Base-by-base conservation (phyloP, 164 flowering plant species). In the Umbellularia californica region DNA sequence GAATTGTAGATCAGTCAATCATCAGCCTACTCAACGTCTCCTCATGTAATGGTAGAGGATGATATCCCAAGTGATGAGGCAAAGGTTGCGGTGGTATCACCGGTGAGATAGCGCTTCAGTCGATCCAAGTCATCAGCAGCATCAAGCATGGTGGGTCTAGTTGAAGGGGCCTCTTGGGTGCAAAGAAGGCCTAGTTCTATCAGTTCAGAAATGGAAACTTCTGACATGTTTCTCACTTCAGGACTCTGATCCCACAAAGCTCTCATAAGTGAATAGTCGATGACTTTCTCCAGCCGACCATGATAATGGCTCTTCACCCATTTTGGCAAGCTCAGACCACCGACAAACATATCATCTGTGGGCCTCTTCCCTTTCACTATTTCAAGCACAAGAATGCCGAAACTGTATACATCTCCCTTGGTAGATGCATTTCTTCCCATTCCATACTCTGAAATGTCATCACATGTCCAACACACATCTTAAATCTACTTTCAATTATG, bases 401-500 rank as follows among this genome's bases (percentile, higher is more conserved):
- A 80, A 78, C 81, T 82, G 80, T 79, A 82, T 13, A 77, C 80
- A 70, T 82, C 84, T 13, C 84, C 82, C 74, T 82, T 75, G 13
- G 58, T 73, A 35, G 81, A 75, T 28, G 82, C 79, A 80, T 71
- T 71, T 75, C 77, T 78, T 70, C 80, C 82, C 79, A 73, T 14
- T 63, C 82, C 84, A 64, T 77, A 77, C 80, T 82, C 77, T 82
- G 67, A 64, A 64, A 25, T 22, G 24, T 55, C 60, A 41, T 41
- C 47, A 41, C 47, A 55, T 20, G 60, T 55, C 6, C 60, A 55
- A 13, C 20, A 55, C 17, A 2, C 60, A 55, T 14, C 13, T 14
- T 20, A 17, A 55, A 55, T 55, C 60, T 55, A 14, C 60, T 55
- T 55, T 55, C 60, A 55, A 9, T 41, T 41, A 41, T 41, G 47